A percentile compares a stretch with the other conserved stretches of the same genome.
Evolutionary conservation across 129 eudicot genomes (phyloP).

Genomic region (Oenanthe sinensis): DNA sequence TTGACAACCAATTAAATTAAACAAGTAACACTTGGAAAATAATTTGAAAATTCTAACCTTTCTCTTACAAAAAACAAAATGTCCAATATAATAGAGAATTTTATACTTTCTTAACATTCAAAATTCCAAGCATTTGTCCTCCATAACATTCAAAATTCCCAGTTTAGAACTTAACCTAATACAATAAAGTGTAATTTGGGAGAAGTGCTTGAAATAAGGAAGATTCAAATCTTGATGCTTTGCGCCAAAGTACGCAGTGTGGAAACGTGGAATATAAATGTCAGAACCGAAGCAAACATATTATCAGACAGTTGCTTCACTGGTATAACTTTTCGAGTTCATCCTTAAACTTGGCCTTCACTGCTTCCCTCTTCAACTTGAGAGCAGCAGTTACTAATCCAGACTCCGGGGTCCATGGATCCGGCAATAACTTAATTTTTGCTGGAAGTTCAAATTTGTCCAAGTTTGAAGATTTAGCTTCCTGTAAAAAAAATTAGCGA

Average conservation of each 20-base stretch:
- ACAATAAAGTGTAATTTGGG: background rate
- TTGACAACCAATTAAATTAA: too few relatives aligned
- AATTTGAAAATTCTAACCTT: too few relatives aligned
- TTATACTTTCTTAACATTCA: too few relatives aligned
- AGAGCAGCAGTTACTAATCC: slow-evolving; percentile 94
- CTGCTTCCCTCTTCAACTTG: slow-evolving; percentile 76
- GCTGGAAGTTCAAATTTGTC: slow-evolving; percentile 87
- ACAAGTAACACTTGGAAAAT: too few relatives aligned
- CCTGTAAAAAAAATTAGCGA: slow-evolving; percentile 31
- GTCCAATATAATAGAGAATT: too few relatives aligned
- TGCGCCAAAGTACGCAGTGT: background rate
- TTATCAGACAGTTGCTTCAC: slow-evolving; percentile 20
- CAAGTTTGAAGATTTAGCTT: slow-evolving; percentile 58
- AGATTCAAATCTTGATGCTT: background rate
- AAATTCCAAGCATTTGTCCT: background rate
- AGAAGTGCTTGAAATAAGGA: background rate
- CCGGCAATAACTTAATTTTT: slow-evolving; percentile 71
- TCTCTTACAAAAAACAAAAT: too few relatives aligned
- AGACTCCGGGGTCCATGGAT: slow-evolving; percentile 91
- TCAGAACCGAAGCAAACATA: background rate
- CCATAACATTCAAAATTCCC: background rate
- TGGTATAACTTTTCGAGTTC: slow-evolving; percentile 55
- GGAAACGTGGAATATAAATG: background rate
- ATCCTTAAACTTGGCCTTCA: slow-evolving; percentile 63
- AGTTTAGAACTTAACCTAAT: background rate